Conservation (phyloP, 257 asterid genomes). For the Agastache rugosa region DNA sequence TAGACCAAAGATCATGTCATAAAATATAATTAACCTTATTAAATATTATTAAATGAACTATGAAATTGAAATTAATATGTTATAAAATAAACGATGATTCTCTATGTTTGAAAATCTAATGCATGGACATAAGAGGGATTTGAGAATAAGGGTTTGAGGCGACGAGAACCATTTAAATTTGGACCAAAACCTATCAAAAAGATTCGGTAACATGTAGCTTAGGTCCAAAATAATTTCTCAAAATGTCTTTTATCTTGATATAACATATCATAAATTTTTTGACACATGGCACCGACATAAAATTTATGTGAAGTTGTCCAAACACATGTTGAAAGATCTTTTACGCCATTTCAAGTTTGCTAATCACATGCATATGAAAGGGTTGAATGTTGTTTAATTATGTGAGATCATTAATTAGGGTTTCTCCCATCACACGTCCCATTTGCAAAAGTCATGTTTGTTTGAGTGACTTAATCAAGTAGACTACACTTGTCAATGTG, state of each 20-base stretch:
- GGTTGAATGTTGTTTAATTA: slow-evolving; percentile 37
- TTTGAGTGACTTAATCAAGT: background rate
- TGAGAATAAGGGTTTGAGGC: background rate
- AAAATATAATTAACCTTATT: too few species aligned
- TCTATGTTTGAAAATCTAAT: background rate
- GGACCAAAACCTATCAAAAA: background rate
- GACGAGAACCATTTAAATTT: background rate
- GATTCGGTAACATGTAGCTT: background rate
- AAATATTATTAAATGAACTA: too few species aligned
- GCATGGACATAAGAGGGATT: background rate
- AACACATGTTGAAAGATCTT: slow-evolving; percentile 31
- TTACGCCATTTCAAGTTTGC: slow-evolving; percentile 31
- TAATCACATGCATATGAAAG: slow-evolving; percentile 42
- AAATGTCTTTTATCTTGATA: background rate
- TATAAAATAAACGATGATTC: too few species aligned
- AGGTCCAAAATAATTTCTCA: background rate
- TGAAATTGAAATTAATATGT: background rate
- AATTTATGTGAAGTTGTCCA: slow-evolving; percentile 17
- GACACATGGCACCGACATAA: slow-evolving; percentile 4
- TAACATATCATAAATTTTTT: background rate
- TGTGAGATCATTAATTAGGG: slow-evolving; percentile 35
- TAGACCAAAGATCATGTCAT: too few species aligned
- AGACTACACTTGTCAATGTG: background rate
- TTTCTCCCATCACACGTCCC: slow-evolving; percentile 32
- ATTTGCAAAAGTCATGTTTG: slow-evolving; percentile 17